Percentiles rank a stretch among this genome's conserved stretches.
Evolutionary conservation across 164 flowering plant species (phyloP).

Genomic region (Platanus orientalis): DNA sequence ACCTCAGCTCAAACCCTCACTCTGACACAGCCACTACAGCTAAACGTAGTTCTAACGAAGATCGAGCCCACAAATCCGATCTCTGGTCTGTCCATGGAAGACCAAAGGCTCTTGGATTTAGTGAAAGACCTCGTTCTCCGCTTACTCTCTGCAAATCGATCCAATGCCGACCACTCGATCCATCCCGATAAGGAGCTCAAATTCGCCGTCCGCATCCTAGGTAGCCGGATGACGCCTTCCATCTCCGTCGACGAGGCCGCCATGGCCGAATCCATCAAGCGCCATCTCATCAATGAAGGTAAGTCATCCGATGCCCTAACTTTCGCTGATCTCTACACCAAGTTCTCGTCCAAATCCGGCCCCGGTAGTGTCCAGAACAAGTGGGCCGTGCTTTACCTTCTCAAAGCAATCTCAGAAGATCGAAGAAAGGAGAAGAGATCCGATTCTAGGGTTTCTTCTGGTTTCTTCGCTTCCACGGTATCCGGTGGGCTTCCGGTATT

Average conservation of each 20-base stretch:
- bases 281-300: constrained; percentile 78
- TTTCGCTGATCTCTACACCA: constrained; percentile 79
- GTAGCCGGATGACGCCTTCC: constrained; percentile 86
- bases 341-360: constrained; percentile 65
- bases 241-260: constrained; percentile 71
- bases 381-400: constrained; percentile 85
- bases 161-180: constrained; percentile 6
- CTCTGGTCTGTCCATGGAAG: background rate
- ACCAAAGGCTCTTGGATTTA: constrained; percentile 41
- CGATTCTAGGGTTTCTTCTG: constrained; percentile 25
- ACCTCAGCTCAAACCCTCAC: background rate
- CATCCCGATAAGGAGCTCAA: constrained; percentile 43
- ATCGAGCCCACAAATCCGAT: background rate
- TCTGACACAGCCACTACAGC: too few relatives aligned
- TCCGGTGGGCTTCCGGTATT: constrained; percentile 50
- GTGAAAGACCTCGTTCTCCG: constrained; percentile 77
- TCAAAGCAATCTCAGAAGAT: constrained; percentile 74
- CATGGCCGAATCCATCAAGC: constrained; percentile 89
- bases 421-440: constrained; percentile 23
- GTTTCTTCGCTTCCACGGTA: constrained; percentile 26
- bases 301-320: constrained; percentile 82
- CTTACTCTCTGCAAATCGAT: constrained; percentile 29
- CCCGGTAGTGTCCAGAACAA: constrained; percentile 71
- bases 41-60: background rate
- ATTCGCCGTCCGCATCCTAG: constrained; percentile 73